Evolutionary conservation across 129 eudicot species (phyloP), one percentile per base, ranked within the genome.

Genomic region (Escallonia herrerae): DNA sequence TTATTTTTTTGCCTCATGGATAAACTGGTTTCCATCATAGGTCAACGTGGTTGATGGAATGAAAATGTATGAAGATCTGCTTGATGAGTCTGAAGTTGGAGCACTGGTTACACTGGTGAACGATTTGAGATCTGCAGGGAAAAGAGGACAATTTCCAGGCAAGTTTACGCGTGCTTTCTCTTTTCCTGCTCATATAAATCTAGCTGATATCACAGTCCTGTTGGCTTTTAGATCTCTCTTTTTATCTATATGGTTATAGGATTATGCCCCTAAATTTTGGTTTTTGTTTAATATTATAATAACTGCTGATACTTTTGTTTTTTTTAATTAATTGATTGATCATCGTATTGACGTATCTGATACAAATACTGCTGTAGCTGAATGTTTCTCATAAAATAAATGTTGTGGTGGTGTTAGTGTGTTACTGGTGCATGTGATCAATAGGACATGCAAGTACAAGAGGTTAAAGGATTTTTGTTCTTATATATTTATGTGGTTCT

Each of bases 41-140:
- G 76, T 85, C 60, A 82, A 85, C 68, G 82, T 80, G 63, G 85
- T 74, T 76, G 87, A 82, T 48, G 91, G 91, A 37, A 48, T 85
- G 76, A 82, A 76, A 61, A 63, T 83, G 78, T 90, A 83, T 72
- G 88, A 86, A 52, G 80, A 79, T 48, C 71, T 90, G 9, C 66
- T 85, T 14, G 81, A 81, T 69, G 80, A 70, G 12, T 79, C 88
- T 49, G 95, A 81, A 75, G 76, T 90, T 75, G 73, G 83, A 46
- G 83, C 86, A 60, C 62, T 86, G 69, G 76, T 70, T 72, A 53
- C 65, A 40, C 67, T 79, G 74, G 95, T 75, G 15, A 86, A 83
- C 65, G 95, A 83, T 72, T 70, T 86, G 78, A 77, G 95, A 77
- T 69, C 66, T 59, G 79, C 97, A 5, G 97, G 97, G 59, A 79